These are phyloP conservation scores for Pilatotrama ljubarskyi DNA, from an alignment of 768 basidiomycete genomes.

Conservation along the genomic window DNA sequence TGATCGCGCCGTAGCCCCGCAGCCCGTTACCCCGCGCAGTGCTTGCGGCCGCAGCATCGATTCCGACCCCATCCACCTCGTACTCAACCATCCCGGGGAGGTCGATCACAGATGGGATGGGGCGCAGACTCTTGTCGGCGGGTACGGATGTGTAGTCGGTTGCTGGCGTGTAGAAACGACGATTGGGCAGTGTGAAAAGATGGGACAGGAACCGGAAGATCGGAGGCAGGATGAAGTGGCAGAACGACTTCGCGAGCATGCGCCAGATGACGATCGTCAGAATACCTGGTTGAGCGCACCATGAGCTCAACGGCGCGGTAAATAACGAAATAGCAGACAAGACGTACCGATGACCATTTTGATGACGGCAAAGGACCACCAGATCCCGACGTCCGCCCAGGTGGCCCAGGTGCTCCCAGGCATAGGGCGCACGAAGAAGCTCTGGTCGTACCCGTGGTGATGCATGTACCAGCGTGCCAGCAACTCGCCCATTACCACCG, in stretches of 20 bases:
- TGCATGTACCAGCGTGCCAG: conserved; percentile 66
- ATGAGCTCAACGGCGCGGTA: neutral
- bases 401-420: conserved; percentile 55
- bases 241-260: conserved; percentile 73
- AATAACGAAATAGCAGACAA: neutral
- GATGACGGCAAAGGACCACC: conserved; percentile 38
- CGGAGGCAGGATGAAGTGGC: conserved; percentile 79
- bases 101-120: conserved; percentile 87
- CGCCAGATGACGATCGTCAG: conserved; percentile 85
- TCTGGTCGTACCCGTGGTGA: conserved; percentile 39
- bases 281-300: conserved; percentile 53
- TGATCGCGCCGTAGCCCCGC: conserved; percentile 11
- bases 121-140: conserved; percentile 57
- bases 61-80: conserved; percentile 27
- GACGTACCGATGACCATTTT: conserved; percentile 46
- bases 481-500: conserved; percentile 75
- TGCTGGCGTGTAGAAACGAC: conserved; percentile 88
- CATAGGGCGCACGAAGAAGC: conserved; percentile 43
- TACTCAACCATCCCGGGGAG: conserved; percentile 46
- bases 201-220: conserved; percentile 75
- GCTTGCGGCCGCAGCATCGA: conserved; percentile 12
- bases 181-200: conserved; percentile 70
- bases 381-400: conserved; percentile 35
- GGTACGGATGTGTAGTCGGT: conserved; percentile 82
- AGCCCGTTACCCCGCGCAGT: conserved; percentile 20